Percentiles rank a stretch among this genome's conserved stretches.
Evolutionary conservation across 768 basidiomycete species (phyloP).

Genomic region (Leccinellum albellum): DNA sequence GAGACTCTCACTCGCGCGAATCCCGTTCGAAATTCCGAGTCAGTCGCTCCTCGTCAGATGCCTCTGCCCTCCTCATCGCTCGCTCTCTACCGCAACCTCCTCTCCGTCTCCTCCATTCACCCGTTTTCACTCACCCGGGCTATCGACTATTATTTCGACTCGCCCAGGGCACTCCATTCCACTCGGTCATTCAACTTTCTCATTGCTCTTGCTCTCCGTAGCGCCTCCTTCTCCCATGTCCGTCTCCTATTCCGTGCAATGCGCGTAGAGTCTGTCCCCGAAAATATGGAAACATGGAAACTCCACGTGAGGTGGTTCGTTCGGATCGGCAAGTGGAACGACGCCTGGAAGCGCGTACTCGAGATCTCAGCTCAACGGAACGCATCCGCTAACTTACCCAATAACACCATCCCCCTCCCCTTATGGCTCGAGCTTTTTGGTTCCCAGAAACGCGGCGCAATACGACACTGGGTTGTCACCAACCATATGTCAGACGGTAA

Average conservation of each 20-base stretch:
- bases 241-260: slow-evolving; percentile 46
- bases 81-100: slow-evolving; percentile 34
- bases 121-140: slow-evolving; percentile 12
- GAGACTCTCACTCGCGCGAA: background rate
- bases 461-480: slow-evolving; percentile 18
- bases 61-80: slow-evolving; percentile 30
- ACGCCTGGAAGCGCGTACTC: slow-evolving; percentile 50
- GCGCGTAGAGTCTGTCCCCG: slow-evolving; percentile 37
- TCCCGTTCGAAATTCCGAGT: background rate
- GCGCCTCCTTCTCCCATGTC: slow-evolving; percentile 45
- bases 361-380: slow-evolving; percentile 12
- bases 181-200: slow-evolving; percentile 44
- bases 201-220: slow-evolving; percentile 47
- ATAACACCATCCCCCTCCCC: slow-evolving; percentile 35
- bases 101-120: slow-evolving; percentile 20
- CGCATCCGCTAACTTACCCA: slow-evolving; percentile 1
- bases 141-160: slow-evolving; percentile 27
- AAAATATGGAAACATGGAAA: slow-evolving; percentile 54
- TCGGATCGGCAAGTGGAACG: slow-evolving; percentile 51
- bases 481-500: background rate
- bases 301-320: slow-evolving; percentile 56
- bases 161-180: slow-evolving; percentile 31
- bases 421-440: slow-evolving; percentile 65
- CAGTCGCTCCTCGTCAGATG: slow-evolving; percentile 10
- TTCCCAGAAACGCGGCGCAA: slow-evolving; percentile 36